Evolutionary conservation across 495 filamentous ascomycete genomes (phyloP), one percentile per base, ranked within the genome.

Genomic region (Ascodesmis nigricans): DNA sequence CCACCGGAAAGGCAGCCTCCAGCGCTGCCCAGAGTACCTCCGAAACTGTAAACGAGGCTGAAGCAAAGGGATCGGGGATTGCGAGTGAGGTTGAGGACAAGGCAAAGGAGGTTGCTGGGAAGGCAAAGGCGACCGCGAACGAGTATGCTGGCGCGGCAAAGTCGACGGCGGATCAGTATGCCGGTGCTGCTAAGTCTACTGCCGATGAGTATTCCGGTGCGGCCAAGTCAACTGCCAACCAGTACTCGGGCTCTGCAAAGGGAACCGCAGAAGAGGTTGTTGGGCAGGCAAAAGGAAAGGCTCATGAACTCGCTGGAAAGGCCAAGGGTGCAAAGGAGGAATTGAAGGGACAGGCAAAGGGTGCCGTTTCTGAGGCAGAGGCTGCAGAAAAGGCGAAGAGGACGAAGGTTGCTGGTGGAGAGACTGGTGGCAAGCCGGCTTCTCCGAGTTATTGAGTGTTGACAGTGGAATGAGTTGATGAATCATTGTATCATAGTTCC

Each of bases 181-280:
- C 11, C n/a, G 43, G 17, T 0, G 23, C 8, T 3, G 37, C 37
- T 1, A 1, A 7, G 9, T 41, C 31, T 21, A 48, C 37, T 33
- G 41, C 33, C 20, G 31, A 36, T 28, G 41, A 43, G 4, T 27
- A 21, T 13, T 48, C 40, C 5, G 39, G 44, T 5, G 11, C 19
- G 3, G 45, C 45, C 3, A 27, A 29, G 18, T 9, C 19, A 18
- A 26, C 21, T 0, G 29, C 44, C n/a, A 20, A 22, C 4, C 38
- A 47, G 16, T 27, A 36, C 13, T 8, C 14, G 17, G 46, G 25
- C 0, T 27, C 8, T 2, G 40, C 40, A 1, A 2, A 6, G 11
- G 46, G 36, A 19, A 49, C 37, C 30, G 43, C 28, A 29, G 35
- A 39, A 30, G 41, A 42, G 8, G 27, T 29, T n/a, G 52, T 41